Conservation (phyloP, 768 basidiomycete species). For the Russula sp. region DNA sequence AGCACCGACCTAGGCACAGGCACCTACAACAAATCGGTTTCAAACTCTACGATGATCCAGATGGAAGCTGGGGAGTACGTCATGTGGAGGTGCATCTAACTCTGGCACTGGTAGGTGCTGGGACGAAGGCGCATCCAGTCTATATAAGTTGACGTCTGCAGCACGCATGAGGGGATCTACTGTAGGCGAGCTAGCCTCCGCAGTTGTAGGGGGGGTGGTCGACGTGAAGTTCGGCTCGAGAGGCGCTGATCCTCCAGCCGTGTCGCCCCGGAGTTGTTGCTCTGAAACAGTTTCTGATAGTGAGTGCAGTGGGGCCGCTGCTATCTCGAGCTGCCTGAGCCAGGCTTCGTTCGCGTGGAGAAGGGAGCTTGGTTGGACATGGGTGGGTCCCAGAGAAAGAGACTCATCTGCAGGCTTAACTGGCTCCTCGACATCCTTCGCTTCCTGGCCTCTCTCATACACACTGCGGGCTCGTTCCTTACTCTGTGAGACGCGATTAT, state of each 20-base stretch:
- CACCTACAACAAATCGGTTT: neutral
- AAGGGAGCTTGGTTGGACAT: constrained; percentile 10
- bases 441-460: neutral
- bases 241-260: neutral
- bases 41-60: neutral
- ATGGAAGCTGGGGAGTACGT: constrained; percentile 17
- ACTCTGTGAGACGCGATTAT: constrained; percentile 3
- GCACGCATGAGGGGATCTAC: neutral
- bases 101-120: neutral
- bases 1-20: neutral
- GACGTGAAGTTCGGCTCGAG: neutral
- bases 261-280: neutral
- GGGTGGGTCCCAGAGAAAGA: neutral
- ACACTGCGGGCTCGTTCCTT: neutral
- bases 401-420: neutral
- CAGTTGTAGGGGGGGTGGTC: neutral
- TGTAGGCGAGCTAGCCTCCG: neutral
- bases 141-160: neutral
- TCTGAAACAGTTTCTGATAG: neutral
- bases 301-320: neutral
- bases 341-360: constrained; percentile 14
- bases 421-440: neutral
- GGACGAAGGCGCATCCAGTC: neutral
- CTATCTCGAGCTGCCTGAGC: constrained; percentile 6
- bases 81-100: constrained; percentile 2